A percentile compares a stretch with the other conserved stretches of the same genome.
Evolutionary conservation across 116 monocot species (phyloP).

Genomic region (Dioscorea cayenensis): DNA sequence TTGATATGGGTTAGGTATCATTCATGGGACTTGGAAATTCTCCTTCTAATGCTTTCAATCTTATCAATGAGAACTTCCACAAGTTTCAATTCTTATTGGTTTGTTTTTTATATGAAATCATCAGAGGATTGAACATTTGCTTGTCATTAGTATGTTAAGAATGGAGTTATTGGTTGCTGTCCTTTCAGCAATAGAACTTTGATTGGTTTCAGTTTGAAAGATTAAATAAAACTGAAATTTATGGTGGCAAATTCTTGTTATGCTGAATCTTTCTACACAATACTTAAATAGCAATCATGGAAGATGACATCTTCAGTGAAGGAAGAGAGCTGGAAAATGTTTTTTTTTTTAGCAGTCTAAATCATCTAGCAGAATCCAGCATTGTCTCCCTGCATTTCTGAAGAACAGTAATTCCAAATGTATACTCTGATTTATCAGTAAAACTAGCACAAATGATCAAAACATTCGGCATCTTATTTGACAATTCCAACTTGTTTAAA

Average conservation of each 20-base stretch:
- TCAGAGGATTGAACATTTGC: not conserved
- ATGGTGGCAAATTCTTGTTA: not conserved
- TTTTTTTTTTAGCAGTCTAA: slow-evolving; percentile 44
- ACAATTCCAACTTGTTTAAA: no score
- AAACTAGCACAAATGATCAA: not conserved
- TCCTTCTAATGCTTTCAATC: not conserved
- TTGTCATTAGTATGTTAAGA: not conserved
- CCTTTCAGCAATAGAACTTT: no score
- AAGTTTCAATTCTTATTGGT: not conserved
- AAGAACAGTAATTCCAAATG: not conserved
- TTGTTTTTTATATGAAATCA: not conserved
- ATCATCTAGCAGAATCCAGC: slow-evolving; percentile 49
- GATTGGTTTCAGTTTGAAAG: no score
- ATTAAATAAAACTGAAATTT: not conserved
- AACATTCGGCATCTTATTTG: no score
- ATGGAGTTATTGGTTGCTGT: no score
- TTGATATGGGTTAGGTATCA: not conserved
- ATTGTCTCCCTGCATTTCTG: slow-evolving; percentile 11
- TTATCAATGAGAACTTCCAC: not conserved
- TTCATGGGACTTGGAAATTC: not conserved
- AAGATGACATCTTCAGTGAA: slow-evolving; percentile 39
- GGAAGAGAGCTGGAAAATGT: slow-evolving; percentile 37
- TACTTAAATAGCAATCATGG: not conserved
- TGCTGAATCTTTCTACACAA: not conserved
- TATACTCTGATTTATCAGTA: not conserved